Conservation (phyloP, 2,329 filamentous ascomycete genomes). For the Beauveria medogensis region DNA sequence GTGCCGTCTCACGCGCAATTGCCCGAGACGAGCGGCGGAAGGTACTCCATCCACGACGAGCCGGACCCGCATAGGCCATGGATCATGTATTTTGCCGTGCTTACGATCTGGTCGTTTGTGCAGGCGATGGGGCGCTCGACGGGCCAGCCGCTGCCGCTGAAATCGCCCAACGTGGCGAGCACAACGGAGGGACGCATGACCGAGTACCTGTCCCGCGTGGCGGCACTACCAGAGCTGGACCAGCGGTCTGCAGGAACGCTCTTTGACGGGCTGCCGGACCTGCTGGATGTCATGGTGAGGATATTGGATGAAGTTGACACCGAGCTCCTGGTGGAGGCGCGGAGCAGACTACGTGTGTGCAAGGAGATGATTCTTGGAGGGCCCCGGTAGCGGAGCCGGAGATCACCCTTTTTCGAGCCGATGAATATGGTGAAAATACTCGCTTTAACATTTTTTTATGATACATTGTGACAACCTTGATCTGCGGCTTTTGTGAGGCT, state of each 20-base stretch:
- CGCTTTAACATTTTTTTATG: too few species aligned
- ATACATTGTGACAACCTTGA: too few species aligned
- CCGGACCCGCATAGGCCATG: conserved; percentile 78
- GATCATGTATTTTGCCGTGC: conserved; percentile 80
- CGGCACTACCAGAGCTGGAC: conserved; percentile 61
- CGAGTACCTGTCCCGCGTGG: conserved; percentile 52
- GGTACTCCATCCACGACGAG: conserved; percentile 69
- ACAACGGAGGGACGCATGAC: conserved; percentile 29
- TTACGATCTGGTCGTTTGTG: conserved; percentile 84
- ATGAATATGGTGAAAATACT: too few species aligned
- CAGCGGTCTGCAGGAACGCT: conserved; percentile 59
- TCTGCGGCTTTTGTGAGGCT: too few species aligned
- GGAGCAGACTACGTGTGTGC: conserved; percentile 61
- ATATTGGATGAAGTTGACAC: conserved; percentile 38
- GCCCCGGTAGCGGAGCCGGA: not conserved
- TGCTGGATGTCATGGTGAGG: conserved; percentile 35
- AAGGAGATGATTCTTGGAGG: conserved; percentile 17
- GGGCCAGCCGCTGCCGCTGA: conserved; percentile 38
- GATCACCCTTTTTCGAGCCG: too few species aligned
- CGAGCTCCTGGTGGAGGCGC: conserved; percentile 74
- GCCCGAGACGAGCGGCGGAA: too few species aligned
- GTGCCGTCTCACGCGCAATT: not conserved
- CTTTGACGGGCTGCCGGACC: conserved; percentile 43
- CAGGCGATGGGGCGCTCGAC: conserved; percentile 59
- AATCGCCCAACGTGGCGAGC: conserved; percentile 34